Percentiles rank a stretch among this genome's conserved stretches.
Evolutionary conservation across 2,329 filamentous ascomycete genomes (phyloP).

Genomic region (Claviceps maximensis): DNA sequence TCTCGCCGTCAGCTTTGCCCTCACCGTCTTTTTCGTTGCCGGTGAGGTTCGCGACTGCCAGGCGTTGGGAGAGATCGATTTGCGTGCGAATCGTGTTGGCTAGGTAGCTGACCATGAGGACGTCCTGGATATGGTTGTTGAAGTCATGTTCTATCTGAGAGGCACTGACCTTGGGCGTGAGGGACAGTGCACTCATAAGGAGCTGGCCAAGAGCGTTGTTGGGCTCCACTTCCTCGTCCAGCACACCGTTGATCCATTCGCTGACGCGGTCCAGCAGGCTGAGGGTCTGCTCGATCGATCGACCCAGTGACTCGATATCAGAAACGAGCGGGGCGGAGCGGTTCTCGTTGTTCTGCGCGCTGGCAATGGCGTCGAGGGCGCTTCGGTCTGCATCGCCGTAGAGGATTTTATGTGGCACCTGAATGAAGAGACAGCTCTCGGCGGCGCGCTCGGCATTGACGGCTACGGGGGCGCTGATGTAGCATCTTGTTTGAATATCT

Average conservation of each 20-base stretch:
- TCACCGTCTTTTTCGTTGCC: slow-evolving; percentile 36
- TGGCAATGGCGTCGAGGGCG: slow-evolving; percentile 68
- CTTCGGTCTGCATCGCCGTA: slow-evolving; percentile 61
- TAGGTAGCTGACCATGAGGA: slow-evolving; percentile 94
- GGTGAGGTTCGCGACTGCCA: slow-evolving; percentile 64
- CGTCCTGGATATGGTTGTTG: slow-evolving; percentile 99
- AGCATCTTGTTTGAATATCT: slow-evolving; percentile 81
- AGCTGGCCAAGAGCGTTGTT: slow-evolving; percentile 89
- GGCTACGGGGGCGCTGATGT: slow-evolving; percentile 90
- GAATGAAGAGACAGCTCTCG: slow-evolving; percentile 94
- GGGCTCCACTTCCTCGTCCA: slow-evolving; percentile 85
- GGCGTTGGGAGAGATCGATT: slow-evolving; percentile 91
- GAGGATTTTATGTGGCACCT: slow-evolving; percentile 87
- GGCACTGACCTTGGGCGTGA: slow-evolving; percentile 88
- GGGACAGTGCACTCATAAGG: slow-evolving; percentile 80
- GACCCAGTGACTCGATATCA: slow-evolving; percentile 81
- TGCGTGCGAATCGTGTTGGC: slow-evolving; percentile 98
- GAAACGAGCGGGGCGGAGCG: slow-evolving; percentile 62
- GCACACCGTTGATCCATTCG: slow-evolving; percentile 82
- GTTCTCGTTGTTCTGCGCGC: slow-evolving; percentile 66
- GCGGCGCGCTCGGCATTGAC: slow-evolving; percentile 89
- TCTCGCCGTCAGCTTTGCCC: slow-evolving; percentile 31
- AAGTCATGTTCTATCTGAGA: slow-evolving; percentile 92
- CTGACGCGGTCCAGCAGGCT: slow-evolving; percentile 82
- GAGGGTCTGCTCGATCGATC: slow-evolving; percentile 75